phyloP scores from a whole-genome alignment of 2,329 filamentous ascomycete species.

The Pseudopithomyces maydicus region DNA sequence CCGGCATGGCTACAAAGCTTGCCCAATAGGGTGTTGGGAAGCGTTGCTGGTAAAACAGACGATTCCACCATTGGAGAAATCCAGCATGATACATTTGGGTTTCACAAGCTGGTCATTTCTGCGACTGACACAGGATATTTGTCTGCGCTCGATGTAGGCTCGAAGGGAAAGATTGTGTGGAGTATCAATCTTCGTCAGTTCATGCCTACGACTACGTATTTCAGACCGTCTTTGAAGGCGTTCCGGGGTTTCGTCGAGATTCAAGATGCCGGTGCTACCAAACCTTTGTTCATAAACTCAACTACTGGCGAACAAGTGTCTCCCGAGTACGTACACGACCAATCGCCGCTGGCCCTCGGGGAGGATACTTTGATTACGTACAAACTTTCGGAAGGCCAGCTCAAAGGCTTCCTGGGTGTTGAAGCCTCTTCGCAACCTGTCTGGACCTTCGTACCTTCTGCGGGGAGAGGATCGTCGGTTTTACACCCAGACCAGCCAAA shows the following conservation, averaged over 20 bases:
- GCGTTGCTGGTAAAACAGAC: slow-evolving; percentile 60
- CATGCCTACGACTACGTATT: slow-evolving; percentile 61
- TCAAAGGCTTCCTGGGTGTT: slow-evolving; percentile 37
- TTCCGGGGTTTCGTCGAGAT: slow-evolving; percentile 42
- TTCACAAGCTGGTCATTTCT: slow-evolving; percentile 82
- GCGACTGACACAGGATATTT: slow-evolving; percentile 80
- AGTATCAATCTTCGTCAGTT: slow-evolving; percentile 67
- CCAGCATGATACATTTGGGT: slow-evolving; percentile 79
- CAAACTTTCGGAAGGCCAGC: slow-evolving; percentile 35
- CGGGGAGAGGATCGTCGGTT: slow-evolving; percentile 70
- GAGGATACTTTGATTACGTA: slow-evolving; percentile 38
- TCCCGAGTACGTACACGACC: slow-evolving; percentile 19
- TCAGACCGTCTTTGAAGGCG: slow-evolving; percentile 58
- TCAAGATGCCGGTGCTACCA: slow-evolving; percentile 27
- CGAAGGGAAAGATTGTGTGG: slow-evolving; percentile 78
- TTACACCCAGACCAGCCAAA: slow-evolving; percentile 72
- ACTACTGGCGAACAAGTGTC: slow-evolving; percentile 37
- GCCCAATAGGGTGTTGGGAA: slow-evolving; percentile 68
- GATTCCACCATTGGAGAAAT: slow-evolving; percentile 59
- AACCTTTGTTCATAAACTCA: slow-evolving; percentile 37
- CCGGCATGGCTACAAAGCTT: slow-evolving; percentile 74
- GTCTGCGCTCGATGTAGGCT: slow-evolving; percentile 78
- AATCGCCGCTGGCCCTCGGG: slow-evolving; percentile 16
- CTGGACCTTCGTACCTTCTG: slow-evolving; percentile 76
- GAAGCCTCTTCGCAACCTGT: slow-evolving; percentile 30